Conservation (phyloP, 208 protist species). For the Crithidia expoeki region DNA sequence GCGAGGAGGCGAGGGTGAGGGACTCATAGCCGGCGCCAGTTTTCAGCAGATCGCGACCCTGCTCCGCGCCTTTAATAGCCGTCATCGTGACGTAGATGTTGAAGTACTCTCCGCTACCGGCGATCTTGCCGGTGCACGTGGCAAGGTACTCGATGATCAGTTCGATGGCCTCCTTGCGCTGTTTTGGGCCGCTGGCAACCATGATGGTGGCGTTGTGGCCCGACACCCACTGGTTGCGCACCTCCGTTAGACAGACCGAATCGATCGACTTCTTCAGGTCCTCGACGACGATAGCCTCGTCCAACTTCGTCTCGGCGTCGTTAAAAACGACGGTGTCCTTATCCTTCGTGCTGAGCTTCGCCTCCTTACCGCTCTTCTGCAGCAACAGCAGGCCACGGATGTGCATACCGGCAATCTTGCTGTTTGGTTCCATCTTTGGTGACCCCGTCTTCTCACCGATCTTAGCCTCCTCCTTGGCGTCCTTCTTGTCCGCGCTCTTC, state of each 20-base stretch:
- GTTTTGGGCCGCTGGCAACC: constrained; percentile 41
- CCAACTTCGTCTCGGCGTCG: constrained; percentile 46
- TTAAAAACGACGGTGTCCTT: constrained; percentile 37
- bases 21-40: constrained; percentile 45
- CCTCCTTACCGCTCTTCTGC: constrained; percentile 38
- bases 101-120: constrained; percentile 44
- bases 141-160: constrained; percentile 56
- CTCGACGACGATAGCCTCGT: constrained; percentile 54
- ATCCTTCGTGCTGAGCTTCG: constrained; percentile 53
- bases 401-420: constrained; percentile 38
- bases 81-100: constrained; percentile 64
- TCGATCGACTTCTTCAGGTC: constrained; percentile 43
- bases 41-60: constrained; percentile 71
- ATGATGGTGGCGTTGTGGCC: constrained; percentile 69
- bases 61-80: constrained; percentile 50
- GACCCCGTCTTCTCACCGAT: background rate
- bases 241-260: constrained; percentile 47
- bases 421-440: constrained; percentile 22
- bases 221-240: constrained; percentile 56
- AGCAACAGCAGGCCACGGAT: constrained; percentile 47
- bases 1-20: constrained; percentile 58
- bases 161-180: constrained; percentile 32
- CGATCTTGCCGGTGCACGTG: constrained; percentile 52
- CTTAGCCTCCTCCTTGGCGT: constrained; percentile 18
- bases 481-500: constrained; percentile 1